phyloP scores from a whole-genome alignment of 2,329 filamentous ascomycete species.

The Cladosporium sp. region DNA sequence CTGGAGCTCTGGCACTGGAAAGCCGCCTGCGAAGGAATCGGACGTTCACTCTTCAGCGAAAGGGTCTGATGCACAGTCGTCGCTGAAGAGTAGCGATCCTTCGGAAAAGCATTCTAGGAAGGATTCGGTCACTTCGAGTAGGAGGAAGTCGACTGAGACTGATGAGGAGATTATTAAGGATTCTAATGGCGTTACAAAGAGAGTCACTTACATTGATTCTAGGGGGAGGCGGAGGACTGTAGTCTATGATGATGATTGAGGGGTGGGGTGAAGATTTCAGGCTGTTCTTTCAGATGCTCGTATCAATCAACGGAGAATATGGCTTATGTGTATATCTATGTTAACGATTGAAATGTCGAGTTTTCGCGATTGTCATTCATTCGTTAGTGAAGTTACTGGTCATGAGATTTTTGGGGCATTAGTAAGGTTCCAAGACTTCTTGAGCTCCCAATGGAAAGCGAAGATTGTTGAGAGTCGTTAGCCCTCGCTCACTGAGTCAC shows the following conservation, averaged over 20 bases:
- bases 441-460: no score
- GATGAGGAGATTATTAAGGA: background rate
- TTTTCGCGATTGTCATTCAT: no score
- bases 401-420: no score
- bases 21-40: background rate
- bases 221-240: constrained; percentile 6
- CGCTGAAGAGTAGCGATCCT: background rate
- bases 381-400: no score
- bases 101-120: background rate
- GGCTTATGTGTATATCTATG: no score
- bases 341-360: no score
- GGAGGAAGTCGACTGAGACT: background rate
- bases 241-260: constrained; percentile 4
- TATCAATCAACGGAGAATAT: no score
- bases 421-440: no score
- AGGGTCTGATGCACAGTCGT: background rate
- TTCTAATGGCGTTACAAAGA: background rate
- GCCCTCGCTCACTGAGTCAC: no score
- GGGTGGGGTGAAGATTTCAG: background rate
- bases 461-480: no score
- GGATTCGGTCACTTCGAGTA: constrained; percentile 1
- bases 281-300: no score
- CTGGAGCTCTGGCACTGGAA: background rate
- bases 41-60: background rate
- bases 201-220: constrained; percentile 5